Conservation (phyloP, 331 rosid species). For the Pyracantha coccinea region DNA sequence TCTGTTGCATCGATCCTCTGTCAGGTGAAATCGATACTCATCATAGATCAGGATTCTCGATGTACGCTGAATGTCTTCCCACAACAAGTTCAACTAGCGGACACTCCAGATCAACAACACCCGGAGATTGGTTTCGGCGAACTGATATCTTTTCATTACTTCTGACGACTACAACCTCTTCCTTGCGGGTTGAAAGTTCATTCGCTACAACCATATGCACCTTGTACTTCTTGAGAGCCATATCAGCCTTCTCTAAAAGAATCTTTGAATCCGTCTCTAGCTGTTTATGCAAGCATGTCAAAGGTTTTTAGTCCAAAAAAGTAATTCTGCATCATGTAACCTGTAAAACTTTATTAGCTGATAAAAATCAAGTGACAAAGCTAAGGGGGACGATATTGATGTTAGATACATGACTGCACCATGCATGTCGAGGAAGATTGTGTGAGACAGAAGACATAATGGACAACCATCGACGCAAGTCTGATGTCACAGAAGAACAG, state of each 20-base stretch:
- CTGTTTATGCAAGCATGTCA: conserved; percentile 32
- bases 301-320: conserved; percentile 1
- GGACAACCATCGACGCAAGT: neutral
- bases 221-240: conserved; percentile 70
- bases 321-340: neutral
- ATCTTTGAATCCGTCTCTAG: conserved; percentile 85
- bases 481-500: neutral
- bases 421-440: neutral
- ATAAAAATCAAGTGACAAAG: neutral
- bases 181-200: conserved; percentile 74
- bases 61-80: conserved; percentile 48
- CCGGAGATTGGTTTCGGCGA: conserved; percentile 30
- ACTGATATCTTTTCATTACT: conserved; percentile 40
- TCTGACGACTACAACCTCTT: conserved; percentile 72
- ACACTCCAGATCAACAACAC: conserved; percentile 58
- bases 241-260: conserved; percentile 64
- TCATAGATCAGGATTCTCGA: conserved; percentile 25
- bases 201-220: conserved; percentile 92
- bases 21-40: neutral
- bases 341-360: neutral
- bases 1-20: neutral
- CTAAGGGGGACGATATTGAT: neutral
- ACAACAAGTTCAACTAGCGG: conserved; percentile 63
- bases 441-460: neutral
- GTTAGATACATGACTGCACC: neutral